Evolutionary conservation across 1,284 basidiomycete species (phyloP).

Genomic region (Mycosarcoma mackinlayi): DNA sequence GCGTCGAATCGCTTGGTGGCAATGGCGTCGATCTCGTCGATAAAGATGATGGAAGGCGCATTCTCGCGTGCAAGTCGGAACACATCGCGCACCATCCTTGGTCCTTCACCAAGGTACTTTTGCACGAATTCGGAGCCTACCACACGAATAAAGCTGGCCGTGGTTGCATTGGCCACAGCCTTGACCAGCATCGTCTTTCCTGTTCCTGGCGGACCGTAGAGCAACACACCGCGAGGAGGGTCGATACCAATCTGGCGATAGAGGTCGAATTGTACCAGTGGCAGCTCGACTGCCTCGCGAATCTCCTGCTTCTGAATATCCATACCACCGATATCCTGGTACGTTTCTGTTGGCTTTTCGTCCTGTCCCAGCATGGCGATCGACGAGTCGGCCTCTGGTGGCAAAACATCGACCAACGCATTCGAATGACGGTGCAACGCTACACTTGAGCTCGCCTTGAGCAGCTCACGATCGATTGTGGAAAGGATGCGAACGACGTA

Average conservation of each 20-base stretch:
- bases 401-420: slow-evolving; percentile 96
- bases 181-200: slow-evolving; percentile 99
- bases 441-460: slow-evolving; percentile 96
- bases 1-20: slow-evolving; percentile 99
- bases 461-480: slow-evolving; percentile 93
- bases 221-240: slow-evolving; percentile 87
- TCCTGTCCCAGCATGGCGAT: slow-evolving; percentile 79
- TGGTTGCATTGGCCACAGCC: slow-evolving; percentile 96
- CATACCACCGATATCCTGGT: slow-evolving; percentile 85
- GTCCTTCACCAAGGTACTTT: slow-evolving; percentile 98
- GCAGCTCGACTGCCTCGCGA: slow-evolving; percentile 96
- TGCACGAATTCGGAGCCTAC: slow-evolving; percentile 99
- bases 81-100: slow-evolving; percentile 99
- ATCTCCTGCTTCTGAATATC: slow-evolving; percentile 99
- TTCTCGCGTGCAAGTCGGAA: slow-evolving; percentile 98
- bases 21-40: slow-evolving; percentile 99
- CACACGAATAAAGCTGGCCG: slow-evolving; percentile 96
- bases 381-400: slow-evolving; percentile 97
- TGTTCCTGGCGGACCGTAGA: slow-evolving; percentile 95
- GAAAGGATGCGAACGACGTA: slow-evolving; percentile 98
- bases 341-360: slow-evolving; percentile 76
- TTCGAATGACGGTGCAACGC: slow-evolving; percentile 98
- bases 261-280: slow-evolving; percentile 90
- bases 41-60: slow-evolving; percentile 97
- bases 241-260: slow-evolving; percentile 99